phyloP scores from a whole-genome alignment of 805 yeast species.

The Kodamaea kakaduensis region DNA sequence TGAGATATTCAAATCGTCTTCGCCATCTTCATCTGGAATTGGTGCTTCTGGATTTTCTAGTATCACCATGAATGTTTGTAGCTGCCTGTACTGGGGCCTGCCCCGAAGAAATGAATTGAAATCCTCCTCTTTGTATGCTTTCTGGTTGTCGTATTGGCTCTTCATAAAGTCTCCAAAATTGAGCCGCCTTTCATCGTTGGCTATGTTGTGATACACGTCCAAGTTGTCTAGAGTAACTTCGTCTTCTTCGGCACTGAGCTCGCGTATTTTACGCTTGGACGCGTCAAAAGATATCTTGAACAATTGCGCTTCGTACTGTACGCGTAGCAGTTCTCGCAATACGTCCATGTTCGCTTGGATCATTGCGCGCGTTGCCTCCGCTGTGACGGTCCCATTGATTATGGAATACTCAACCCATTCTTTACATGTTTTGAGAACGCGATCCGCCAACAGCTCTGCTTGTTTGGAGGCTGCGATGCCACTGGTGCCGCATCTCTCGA shows the following conservation, averaged over 20 bases:
- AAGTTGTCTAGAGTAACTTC: constrained; percentile 20
- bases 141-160: constrained; percentile 8
- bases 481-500: constrained; percentile 5
- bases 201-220: constrained; percentile 14
- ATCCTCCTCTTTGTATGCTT: constrained; percentile 19
- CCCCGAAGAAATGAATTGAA: constrained; percentile 6
- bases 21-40: constrained; percentile 41
- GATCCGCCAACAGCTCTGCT: constrained; percentile 5
- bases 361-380: not conserved
- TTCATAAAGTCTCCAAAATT: constrained; percentile 11
- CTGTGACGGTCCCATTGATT: constrained; percentile 2
- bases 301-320: constrained; percentile 7
- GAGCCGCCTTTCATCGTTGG: constrained; percentile 7
- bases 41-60: constrained; percentile 59
- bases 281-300: constrained; percentile 7
- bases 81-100: constrained; percentile 19
- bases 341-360: constrained; percentile 5
- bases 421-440: constrained; percentile 5
- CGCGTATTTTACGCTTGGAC: constrained; percentile 19
- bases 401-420: constrained; percentile 5
- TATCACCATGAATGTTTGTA: constrained; percentile 46
- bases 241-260: constrained; percentile 18
- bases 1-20: constrained; percentile 59
- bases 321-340: constrained; percentile 8
- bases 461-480: constrained; percentile 3